Conservation (phyloP, 805 yeast species). For the Brettanomyces nanus region DNA sequence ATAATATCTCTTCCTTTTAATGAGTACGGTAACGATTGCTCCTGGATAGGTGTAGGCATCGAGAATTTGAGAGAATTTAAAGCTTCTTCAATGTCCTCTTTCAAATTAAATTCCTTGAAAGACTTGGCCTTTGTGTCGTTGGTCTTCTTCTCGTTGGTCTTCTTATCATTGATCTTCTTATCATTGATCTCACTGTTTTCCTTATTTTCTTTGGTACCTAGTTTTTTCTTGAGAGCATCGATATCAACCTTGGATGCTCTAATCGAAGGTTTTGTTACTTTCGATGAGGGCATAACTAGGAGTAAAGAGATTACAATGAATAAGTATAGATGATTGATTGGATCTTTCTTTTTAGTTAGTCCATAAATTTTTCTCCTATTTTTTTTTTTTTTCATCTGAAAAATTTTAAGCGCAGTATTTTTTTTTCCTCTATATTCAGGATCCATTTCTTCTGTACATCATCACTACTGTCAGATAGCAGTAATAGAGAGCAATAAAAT, state of each 20-base stretch:
- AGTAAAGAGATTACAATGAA: too few species aligned
- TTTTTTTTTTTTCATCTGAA: slow-evolving; percentile 3
- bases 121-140: slow-evolving; percentile 11
- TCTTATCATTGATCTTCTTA: slow-evolving; percentile 10
- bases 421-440: too few species aligned
- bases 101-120: slow-evolving; percentile 53
- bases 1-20: slow-evolving; percentile 85
- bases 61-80: slow-evolving; percentile 65
- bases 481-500: too few species aligned
- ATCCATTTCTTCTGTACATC: too few species aligned
- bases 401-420: too few species aligned
- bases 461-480: too few species aligned
- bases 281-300: too few species aligned
- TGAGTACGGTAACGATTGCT: slow-evolving; percentile 86
- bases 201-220: slow-evolving; percentile 12
- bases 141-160: slow-evolving; percentile 7
- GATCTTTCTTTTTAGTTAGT: neutral
- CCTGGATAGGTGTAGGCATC: slow-evolving; percentile 90
- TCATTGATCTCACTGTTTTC: too few species aligned
- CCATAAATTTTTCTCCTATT: slow-evolving; percentile 1
- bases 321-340: too few species aligned
- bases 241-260: slow-evolving; percentile 19
- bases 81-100: slow-evolving; percentile 75
- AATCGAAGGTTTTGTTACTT: slow-evolving; percentile 9
- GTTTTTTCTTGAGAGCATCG: slow-evolving; percentile 22